Base-by-base conservation (phyloP, 495 filamentous ascomycete genomes). In the Daldinia caldariorum region DNA sequence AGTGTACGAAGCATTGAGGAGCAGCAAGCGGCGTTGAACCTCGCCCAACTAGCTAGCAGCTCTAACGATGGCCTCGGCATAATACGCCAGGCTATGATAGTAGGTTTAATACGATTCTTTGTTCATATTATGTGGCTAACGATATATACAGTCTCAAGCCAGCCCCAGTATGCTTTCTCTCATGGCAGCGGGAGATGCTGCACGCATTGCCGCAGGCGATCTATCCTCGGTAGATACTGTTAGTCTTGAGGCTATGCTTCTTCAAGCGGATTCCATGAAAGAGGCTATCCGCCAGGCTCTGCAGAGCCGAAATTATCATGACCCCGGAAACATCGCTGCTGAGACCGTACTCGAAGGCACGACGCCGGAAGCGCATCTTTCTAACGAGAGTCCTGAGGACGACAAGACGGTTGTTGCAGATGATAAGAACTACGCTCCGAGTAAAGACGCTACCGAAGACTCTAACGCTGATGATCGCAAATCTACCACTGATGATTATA, bases 21-120 rank as follows among this genome's bases (percentile, higher is more conserved):
- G 67, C 82, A 87, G 67, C 82, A 86, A 71, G 82, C 84, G 29
- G 88, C 85, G 0, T 78, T 89, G 49, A 87, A 83, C 65, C 79
- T 91, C n/a, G 77, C 82, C 4, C 79, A 84, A 54, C 75, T 89
- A 26, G 73, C 80, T 49, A 57, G 64, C 34, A 55, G 61, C 39
- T 76, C 75, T 1, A 61, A 63, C 10, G 73, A 76, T 34, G 73
- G 79, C 16, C 60, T 79, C 37, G 68, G 78, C 16, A 70, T 78
- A 31, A 75, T 85, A 22, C 67, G 80, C 47, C 73, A 82, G 60
- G 76, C 81, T 50, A 61, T 86, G 66, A 66, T 85, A 38, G 82
- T 84, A 77, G 62, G 83, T 80, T 39, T 49, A 55, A 34, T 45
- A 29, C 0, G 38, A 37, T 20, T 16, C 18, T 51, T 51, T 22